Evolutionary conservation across 2,329 filamentous ascomycete species (phyloP), one percentile per base, ranked within the genome.

Genomic region (Meredithiella fracta): DNA sequence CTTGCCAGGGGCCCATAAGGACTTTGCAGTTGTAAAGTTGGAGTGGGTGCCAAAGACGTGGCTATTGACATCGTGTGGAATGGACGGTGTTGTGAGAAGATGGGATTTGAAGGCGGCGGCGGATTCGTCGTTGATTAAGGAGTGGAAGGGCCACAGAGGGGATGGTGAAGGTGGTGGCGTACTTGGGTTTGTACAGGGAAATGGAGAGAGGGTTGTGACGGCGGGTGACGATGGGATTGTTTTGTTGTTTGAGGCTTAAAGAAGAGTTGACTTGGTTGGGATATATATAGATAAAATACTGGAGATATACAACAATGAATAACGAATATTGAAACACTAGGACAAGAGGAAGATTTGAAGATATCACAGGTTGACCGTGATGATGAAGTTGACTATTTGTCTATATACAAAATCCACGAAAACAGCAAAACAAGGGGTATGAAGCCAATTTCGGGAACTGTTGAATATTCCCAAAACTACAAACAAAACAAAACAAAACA

Each of bases 121-220:
- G 7, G 80, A 69, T 20, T 63, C 81, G 54, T 89, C 87, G 0
- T 70, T 94, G 54, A 71, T 87, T 23, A 84, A 82, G 61, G 90
- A 96, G 69, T 97, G 90, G 90, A 88, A 77, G 67, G 92, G 92
- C 0, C 92, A 98, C 67, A 68, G 86, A 62, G 82, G 90, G 29
- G 80, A 86, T 65, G 85, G 88, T 11, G 87, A 92, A 70, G 83
- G 88, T 22, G 91, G 90, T 34, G 91, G 91, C 54, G 83, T 97
- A 7, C 70, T 97, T 62, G 90, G 85, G 0, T 98, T 97, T 65
- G 90, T 94, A 54, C 89, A 96, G 68, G 82, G 82, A 5, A 76
- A 82, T 2, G 87, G 87, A 0, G 79, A 82, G 67, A 76, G 82
- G 61, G 73, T 97, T 51, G 77, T 95, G 3, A 97, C 92, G 4